Evolutionary conservation across 2,329 filamentous ascomycete genomes (phyloP).

Genomic region (Juglanconis sp.): DNA sequence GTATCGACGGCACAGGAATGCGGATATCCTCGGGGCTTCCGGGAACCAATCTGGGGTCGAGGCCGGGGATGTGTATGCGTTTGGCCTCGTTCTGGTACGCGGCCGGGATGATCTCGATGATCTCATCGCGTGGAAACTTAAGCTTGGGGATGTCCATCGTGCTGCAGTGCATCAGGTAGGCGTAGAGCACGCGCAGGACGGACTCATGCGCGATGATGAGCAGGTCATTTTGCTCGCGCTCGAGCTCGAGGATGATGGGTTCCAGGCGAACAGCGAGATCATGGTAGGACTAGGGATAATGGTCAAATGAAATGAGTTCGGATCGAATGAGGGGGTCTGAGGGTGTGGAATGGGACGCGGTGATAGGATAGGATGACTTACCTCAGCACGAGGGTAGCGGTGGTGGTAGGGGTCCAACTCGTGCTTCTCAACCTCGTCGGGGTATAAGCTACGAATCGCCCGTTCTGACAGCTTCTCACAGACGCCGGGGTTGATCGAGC

Average conservation of each 20-base stretch:
- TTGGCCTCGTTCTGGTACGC: constrained; percentile 96
- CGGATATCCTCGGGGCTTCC: constrained; percentile 77
- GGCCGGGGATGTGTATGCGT: constrained; percentile 76
- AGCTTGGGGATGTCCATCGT: constrained; percentile 90
- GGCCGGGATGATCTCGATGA: constrained; percentile 97
- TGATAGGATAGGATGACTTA: constrained; percentile 34
- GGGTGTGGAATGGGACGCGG: too few relatives aligned
- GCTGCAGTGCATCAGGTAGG: constrained; percentile 97
- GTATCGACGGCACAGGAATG: constrained; percentile 62
- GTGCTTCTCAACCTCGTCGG: constrained; percentile 89
- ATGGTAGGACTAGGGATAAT: constrained; percentile 74
- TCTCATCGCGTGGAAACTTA: constrained; percentile 92
- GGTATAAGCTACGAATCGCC: constrained; percentile 76
- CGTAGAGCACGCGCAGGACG: constrained; percentile 93
- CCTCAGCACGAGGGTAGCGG: constrained; percentile 90
- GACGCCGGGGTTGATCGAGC: constrained; percentile 92
- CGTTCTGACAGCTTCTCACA: constrained; percentile 90
- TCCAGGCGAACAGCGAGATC: constrained; percentile 97
- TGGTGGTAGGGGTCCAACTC: constrained; percentile 95
- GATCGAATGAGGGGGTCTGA: constrained; percentile 11
- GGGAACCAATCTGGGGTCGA: constrained; percentile 66
- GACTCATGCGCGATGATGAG: constrained; percentile 97
- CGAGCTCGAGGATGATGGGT: constrained; percentile 94
- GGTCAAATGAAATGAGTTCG: constrained; percentile 9
- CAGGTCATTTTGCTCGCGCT: constrained; percentile 95